Conservation (phyloP, 768 basidiomycete species). For the Pulveroboletus frians region DNA sequence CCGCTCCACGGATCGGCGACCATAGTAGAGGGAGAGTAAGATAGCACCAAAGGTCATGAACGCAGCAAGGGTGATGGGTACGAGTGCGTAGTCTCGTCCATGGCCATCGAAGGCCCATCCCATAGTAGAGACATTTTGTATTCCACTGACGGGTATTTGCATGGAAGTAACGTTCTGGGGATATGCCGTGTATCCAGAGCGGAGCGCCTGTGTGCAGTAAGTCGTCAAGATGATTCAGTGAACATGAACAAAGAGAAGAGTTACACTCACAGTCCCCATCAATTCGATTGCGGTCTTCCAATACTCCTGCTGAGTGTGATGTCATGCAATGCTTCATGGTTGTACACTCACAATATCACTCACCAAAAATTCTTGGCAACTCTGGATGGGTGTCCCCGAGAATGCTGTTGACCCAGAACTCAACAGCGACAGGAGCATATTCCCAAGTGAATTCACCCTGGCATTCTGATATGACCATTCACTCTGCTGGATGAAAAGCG, state of each 20-base stretch:
- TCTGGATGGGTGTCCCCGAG: not conserved
- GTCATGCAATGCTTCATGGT: not conserved
- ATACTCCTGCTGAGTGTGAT: not conserved
- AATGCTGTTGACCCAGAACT: not conserved
- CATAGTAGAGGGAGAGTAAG: not conserved
- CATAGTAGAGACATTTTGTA: not conserved
- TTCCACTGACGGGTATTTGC: not conserved
- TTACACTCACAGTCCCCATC: not conserved
- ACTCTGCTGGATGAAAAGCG: not conserved
- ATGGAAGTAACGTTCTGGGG: not conserved
- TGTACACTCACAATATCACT: not conserved
- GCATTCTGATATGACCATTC: not conserved
- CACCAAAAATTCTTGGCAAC: not conserved
- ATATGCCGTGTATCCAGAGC: not conserved
- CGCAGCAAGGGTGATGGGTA: not conserved
- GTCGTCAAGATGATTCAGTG: not conserved
- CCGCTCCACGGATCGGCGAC: not conserved
- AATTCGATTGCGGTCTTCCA: not conserved
- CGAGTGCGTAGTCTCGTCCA: not conserved
- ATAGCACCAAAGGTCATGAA: not conserved
- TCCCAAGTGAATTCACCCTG: conserved; percentile 1
- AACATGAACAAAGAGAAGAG: not conserved
- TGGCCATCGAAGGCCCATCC: not conserved
- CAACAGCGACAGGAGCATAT: conserved; percentile 1
- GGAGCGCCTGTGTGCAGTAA: not conserved